A percentile compares a stretch with the other conserved stretches of the same genome.
Evolutionary conservation across 179 eudicot species (phyloP).

Genomic region (Spergularia azorica): DNA sequence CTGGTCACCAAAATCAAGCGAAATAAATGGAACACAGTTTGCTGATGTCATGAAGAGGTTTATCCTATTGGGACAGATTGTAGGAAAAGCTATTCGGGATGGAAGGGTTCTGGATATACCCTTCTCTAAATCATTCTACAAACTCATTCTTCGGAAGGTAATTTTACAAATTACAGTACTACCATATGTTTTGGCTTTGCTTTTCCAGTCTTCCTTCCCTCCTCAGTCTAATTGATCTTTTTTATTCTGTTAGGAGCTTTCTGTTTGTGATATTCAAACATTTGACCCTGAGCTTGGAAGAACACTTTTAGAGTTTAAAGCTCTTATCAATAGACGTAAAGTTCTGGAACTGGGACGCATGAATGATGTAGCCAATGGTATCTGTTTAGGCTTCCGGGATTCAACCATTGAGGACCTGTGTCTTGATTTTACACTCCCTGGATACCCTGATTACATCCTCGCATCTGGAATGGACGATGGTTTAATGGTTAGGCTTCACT

Average conservation of each 20-base stretch:
- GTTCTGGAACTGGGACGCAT: conserved; percentile 36
- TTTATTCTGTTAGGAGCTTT: conserved; percentile 61
- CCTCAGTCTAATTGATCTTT: background rate
- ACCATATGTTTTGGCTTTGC: conserved; percentile 1
- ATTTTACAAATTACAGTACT: conserved; percentile 6
- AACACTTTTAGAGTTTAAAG: conserved; percentile 75
- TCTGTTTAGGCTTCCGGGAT: conserved; percentile 47
- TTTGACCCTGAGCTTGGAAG: conserved; percentile 86
- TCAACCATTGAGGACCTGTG: conserved; percentile 75
- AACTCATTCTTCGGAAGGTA: conserved; percentile 91
- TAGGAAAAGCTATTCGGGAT: conserved; percentile 90
- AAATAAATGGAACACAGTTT: conserved; percentile 43
- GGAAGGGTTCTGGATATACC: conserved; percentile 95
- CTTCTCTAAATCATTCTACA: conserved; percentile 84
- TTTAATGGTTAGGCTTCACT: conserved; percentile 51
- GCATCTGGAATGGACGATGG: conserved; percentile 42
- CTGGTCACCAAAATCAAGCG: conserved; percentile 54
- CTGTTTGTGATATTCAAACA: conserved; percentile 76
- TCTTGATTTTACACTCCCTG: conserved; percentile 91
- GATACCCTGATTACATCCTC: conserved; percentile 79
- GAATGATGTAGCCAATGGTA: conserved; percentile 26
- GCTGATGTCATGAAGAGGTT: conserved; percentile 69
- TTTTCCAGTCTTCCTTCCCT: background rate
- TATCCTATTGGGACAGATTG: conserved; percentile 71
- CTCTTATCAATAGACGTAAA: conserved; percentile 61